Evolutionary conservation across 1,284 basidiomycete genomes (phyloP).

Genomic region (Moesziomyces sp.): DNA sequence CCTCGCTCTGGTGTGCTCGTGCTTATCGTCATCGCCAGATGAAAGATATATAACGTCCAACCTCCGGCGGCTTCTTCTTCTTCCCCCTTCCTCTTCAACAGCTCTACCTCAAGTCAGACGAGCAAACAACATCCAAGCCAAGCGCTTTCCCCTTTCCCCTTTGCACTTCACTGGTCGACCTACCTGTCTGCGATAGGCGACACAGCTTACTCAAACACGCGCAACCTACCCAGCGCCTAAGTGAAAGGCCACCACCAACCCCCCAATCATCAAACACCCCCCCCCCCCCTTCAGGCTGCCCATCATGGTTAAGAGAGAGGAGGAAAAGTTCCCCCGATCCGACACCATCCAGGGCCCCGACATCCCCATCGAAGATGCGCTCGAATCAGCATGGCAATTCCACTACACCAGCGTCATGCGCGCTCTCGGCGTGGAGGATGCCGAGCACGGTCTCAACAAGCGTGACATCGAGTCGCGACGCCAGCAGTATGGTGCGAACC

Average conservation of each 20-base stretch:
- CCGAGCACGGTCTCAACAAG: slow-evolving; percentile 53
- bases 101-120: slow-evolving; percentile 11
- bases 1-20: not conserved
- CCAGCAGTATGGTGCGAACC: slow-evolving; percentile 60
- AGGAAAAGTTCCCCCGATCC: slow-evolving; percentile 43
- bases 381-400: slow-evolving; percentile 39
- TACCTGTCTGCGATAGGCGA: slow-evolving; percentile 45
- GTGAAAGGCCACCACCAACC: no score
- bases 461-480: slow-evolving; percentile 45
- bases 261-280: not conserved
- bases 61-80: slow-evolving; percentile 42
- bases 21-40: slow-evolving; percentile 1
- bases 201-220: not conserved
- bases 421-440: slow-evolving; percentile 44
- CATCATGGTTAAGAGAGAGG: slow-evolving; percentile 37
- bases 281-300: not conserved
- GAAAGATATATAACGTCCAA: slow-evolving; percentile 33
- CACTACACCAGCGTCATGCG: slow-evolving; percentile 47
- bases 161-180: slow-evolving; percentile 10
- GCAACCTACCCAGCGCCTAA: not conserved
- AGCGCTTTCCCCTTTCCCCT: not conserved
- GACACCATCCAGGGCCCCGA: slow-evolving; percentile 49
- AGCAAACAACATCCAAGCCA: not conserved
- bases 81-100: slow-evolving; percentile 19
- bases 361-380: slow-evolving; percentile 36